A percentile compares a stretch with the other conserved stretches of the same genome.
Conservation (phyloP, 139 green algal genomes). For the Chlorella sp. region DNA sequence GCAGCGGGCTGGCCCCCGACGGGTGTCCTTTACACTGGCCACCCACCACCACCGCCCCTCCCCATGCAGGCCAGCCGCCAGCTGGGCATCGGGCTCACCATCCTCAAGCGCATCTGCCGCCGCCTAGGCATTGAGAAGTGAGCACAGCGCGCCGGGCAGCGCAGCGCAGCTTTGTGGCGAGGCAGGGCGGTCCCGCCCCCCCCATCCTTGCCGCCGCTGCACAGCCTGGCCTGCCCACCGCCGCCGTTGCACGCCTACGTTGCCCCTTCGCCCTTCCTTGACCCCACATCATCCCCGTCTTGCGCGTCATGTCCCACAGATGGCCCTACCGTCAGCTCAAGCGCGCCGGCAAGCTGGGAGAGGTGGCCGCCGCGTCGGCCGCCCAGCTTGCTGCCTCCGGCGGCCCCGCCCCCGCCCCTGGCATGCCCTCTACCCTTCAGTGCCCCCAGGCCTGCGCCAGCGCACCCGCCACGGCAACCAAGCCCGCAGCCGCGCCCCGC, state of each 20-base stretch:
- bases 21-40: background rate
- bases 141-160: background rate
- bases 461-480: background rate
- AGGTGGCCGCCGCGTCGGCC: background rate
- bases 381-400: background rate
- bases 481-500: background rate
- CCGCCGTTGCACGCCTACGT: no score
- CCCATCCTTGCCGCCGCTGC: background rate
- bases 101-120: conserved; percentile 38
- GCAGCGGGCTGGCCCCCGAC: background rate
- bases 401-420: background rate
- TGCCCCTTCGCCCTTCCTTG: no score
- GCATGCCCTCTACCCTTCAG: background rate
- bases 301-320: no score
- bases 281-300: no score
- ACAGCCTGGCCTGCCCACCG: background rate
- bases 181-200: no score
- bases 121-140: conserved; percentile 33
- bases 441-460: no score
- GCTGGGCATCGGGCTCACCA: conserved; percentile 28
- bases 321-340: conserved; percentile 29
- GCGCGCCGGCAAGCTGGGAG: conserved; percentile 10
- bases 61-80: conserved; percentile 4
- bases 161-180: background rate
- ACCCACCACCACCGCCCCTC: background rate